A percentile compares a stretch with the other conserved stretches of the same genome.
These are phyloP conservation scores for Dendryphion nanum DNA, from an alignment of 2,329 filamentous ascomycete genomes.

Conservation along the genomic window DNA sequence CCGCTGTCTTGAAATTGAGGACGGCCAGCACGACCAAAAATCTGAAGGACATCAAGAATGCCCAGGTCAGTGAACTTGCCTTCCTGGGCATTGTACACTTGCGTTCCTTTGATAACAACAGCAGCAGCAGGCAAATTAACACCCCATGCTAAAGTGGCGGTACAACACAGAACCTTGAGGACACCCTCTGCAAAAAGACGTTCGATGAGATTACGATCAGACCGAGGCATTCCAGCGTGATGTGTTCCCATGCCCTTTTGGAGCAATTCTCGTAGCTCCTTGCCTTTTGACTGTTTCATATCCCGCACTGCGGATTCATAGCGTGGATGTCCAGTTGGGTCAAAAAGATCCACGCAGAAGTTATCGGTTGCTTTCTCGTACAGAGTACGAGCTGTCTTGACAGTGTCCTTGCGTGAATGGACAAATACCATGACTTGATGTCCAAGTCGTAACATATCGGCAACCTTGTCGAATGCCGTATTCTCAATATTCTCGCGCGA, in stretches of 20 bases:
- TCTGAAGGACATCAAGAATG: conserved; percentile 94
- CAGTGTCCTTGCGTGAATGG: conserved; percentile 91
- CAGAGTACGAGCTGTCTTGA: conserved; percentile 81
- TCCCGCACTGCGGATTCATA: conserved; percentile 80
- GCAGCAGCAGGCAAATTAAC: conserved; percentile 96
- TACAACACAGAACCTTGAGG: conserved; percentile 97
- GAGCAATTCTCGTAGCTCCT: conserved; percentile 84
- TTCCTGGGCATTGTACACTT: conserved; percentile 93
- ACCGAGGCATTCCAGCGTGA: conserved; percentile 93
- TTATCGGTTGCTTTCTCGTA: conserved; percentile 84
- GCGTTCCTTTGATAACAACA: conserved; percentile 96
- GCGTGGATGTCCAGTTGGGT: conserved; percentile 72
- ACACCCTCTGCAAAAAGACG: conserved; percentile 86
- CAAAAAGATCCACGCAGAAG: conserved; percentile 76
- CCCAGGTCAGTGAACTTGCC: conserved; percentile 96
- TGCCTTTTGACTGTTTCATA: conserved; percentile 80
- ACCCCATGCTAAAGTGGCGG: conserved; percentile 96
- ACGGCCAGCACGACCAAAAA: conserved; percentile 96
- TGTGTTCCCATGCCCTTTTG: conserved; percentile 92
- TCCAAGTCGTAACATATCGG: conserved; percentile 84
- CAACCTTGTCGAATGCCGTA: conserved; percentile 89
- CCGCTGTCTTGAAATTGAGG: conserved; percentile 97
- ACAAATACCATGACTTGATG: conserved; percentile 99
- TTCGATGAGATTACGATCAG: conserved; percentile 95
- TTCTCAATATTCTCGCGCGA: conserved; percentile 87